These are phyloP conservation scores for Aspergillus viridinutans DNA, from an alignment of 2,329 filamentous ascomycete species.

Conservation along the genomic window DNA sequence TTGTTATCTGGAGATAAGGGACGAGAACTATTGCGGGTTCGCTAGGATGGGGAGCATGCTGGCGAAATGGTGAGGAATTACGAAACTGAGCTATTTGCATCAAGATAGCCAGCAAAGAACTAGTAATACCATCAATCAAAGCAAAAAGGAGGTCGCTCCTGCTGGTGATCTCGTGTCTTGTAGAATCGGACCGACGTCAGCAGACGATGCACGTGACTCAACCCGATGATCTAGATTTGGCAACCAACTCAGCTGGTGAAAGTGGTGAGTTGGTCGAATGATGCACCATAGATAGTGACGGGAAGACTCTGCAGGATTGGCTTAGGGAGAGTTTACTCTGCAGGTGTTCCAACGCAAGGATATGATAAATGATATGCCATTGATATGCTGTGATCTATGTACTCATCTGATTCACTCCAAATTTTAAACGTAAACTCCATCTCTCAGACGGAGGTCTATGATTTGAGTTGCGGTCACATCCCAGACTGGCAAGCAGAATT, in stretches of 20 bases:
- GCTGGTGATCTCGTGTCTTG: background rate
- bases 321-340: background rate
- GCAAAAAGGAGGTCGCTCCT: background rate
- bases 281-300: background rate
- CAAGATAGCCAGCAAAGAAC: background rate
- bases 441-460: background rate
- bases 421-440: background rate
- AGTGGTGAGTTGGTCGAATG: background rate
- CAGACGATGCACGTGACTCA: background rate
- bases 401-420: background rate
- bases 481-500: background rate
- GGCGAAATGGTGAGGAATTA: background rate
- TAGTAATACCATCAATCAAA: background rate
- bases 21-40: background rate
- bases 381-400: background rate
- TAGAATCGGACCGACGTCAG: constrained; percentile 7
- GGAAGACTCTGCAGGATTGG: background rate
- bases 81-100: background rate
- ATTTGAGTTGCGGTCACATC: background rate
- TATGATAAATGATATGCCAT: background rate
- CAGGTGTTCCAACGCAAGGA: background rate
- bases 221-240: background rate
- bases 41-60: background rate
- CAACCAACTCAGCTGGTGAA: too few species aligned
- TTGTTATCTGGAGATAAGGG: too few species aligned